phyloP scores from a whole-genome alignment of 371 early-diverging fungal species.

The Zychaea mexicana region DNA sequence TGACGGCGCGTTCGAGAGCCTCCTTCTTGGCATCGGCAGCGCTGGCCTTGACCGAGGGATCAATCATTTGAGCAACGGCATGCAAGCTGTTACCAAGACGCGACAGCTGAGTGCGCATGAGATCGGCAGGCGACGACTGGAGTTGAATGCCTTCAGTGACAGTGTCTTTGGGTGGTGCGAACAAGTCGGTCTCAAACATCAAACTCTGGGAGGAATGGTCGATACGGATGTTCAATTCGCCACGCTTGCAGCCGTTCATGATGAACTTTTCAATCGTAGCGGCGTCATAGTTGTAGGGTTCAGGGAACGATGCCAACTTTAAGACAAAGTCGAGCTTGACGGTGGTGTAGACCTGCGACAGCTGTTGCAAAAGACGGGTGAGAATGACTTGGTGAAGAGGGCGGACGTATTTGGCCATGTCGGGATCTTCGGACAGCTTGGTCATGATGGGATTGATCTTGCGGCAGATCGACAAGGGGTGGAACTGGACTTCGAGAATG shows the following conservation, averaged over 20 bases:
- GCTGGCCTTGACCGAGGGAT: slow-evolving; percentile 72
- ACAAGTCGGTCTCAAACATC: slow-evolving; percentile 88
- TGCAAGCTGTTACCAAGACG: slow-evolving; percentile 78
- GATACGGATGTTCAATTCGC: slow-evolving; percentile 93
- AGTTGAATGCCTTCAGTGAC: slow-evolving; percentile 84
- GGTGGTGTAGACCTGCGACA: slow-evolving; percentile 96
- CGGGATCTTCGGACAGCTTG: slow-evolving; percentile 71
- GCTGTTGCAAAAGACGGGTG: slow-evolving; percentile 93
- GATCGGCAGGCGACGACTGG: slow-evolving; percentile 86
- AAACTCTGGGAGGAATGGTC: slow-evolving; percentile 91
- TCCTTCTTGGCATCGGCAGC: slow-evolving; percentile 66
- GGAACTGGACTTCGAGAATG: slow-evolving; percentile 96
- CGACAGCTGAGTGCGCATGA: slow-evolving; percentile 84
- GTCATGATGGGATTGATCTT: slow-evolving; percentile 87
- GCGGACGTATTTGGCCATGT: slow-evolving; percentile 85
- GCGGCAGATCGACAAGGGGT: slow-evolving; percentile 96
- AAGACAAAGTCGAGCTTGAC: slow-evolving; percentile 93
- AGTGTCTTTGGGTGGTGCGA: slow-evolving; percentile 70
- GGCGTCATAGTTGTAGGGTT: slow-evolving; percentile 83
- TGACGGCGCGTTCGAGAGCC: slow-evolving; percentile 66
- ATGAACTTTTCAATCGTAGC: slow-evolving; percentile 95
- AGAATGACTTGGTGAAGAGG: slow-evolving; percentile 94
- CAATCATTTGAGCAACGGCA: slow-evolving; percentile 84
- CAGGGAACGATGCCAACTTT: slow-evolving; percentile 85
- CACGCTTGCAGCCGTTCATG: slow-evolving; percentile 95